Base-by-base conservation (phyloP, 176 grass and related monocot species). In the Carex pumila region DNA sequence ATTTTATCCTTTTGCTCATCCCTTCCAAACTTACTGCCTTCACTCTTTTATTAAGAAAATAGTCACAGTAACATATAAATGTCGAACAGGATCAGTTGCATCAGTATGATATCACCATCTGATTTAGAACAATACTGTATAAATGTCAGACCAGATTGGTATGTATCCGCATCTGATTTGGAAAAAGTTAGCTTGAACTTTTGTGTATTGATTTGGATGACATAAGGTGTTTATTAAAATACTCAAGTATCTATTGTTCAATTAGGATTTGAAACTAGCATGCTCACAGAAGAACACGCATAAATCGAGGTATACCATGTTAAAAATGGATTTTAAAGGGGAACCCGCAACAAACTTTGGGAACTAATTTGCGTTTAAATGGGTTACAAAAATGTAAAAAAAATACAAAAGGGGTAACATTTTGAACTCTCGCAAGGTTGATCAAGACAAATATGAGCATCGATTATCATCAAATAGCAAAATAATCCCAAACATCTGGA, bases 151-250 rank as follows among this genome's bases (percentile, higher is more conserved):
- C 65, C 65, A 7, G 30, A 36, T 67, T 36, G 11, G 65, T 67
- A 37, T 67, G 15, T 67, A 67, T 37, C 5, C 7, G 31, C 31
- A 37, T 67, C 31, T 63, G 61, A 21, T 63, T 63, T 63, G 61
- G 57, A 63, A 63, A 63, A 21, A 63, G n/a, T 63, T 63, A 17
- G 30, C 65, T 34, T 67, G 31, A 36, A 67, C 12, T 67, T 36
- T 13, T 36, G 29, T 17, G 65, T 15, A 61, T 30, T 12, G 47
- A 37, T 80, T 39, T n/a, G 3, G 57, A 39, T 80, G 55, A 60
- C 54, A 80, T 59, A 22, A 61, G 31, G 54, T 81, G 79, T 61
- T 81, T 61, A 32, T 18, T 81, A 61, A 60, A 63, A 81, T 81
- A 57, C 31, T 4, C 59, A 63, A 41, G 79, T 14, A 39, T 14